Conservation (phyloP, 2,329 filamentous ascomycete genomes). For the Aspergillus novofumigatus region DNA sequence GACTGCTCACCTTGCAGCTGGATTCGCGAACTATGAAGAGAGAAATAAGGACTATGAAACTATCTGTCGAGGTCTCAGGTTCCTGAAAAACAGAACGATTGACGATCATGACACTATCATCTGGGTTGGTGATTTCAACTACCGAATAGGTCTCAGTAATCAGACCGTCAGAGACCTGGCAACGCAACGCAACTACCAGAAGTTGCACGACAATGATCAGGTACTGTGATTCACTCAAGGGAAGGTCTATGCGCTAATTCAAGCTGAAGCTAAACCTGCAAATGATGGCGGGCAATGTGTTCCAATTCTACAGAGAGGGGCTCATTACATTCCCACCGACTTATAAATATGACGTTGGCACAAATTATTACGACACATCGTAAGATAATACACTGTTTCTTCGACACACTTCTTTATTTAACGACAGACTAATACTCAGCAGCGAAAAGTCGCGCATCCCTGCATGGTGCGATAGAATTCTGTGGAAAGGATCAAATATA, state of each 20-base stretch:
- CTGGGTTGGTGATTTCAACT: constrained; percentile 98
- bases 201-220: constrained; percentile 88
- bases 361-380: constrained; percentile 87
- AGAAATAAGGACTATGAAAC: constrained; percentile 89
- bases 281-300: constrained; percentile 88
- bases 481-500: constrained; percentile 80
- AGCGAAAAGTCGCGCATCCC: constrained; percentile 91
- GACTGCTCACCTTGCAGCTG: constrained; percentile 91
- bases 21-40: constrained; percentile 95
- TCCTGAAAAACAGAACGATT: constrained; percentile 85
- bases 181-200: constrained; percentile 67
- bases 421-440: constrained; percentile 27
- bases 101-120: constrained; percentile 88
- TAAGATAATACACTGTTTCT: constrained; percentile 41
- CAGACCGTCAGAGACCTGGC: constrained; percentile 74
- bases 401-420: not conserved
- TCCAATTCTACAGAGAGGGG: constrained; percentile 87
- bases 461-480: constrained; percentile 92
- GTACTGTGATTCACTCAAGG: constrained; percentile 35
- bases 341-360: constrained; percentile 91
- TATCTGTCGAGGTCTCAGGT: constrained; percentile 80
- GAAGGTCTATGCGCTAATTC: constrained; percentile 10
- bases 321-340: constrained; percentile 86
- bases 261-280: constrained; percentile 72
- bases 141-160: constrained; percentile 80